Evolutionary conservation across 2,329 filamentous ascomycete genomes (phyloP).

Genomic region (Colletotrichum sp.): DNA sequence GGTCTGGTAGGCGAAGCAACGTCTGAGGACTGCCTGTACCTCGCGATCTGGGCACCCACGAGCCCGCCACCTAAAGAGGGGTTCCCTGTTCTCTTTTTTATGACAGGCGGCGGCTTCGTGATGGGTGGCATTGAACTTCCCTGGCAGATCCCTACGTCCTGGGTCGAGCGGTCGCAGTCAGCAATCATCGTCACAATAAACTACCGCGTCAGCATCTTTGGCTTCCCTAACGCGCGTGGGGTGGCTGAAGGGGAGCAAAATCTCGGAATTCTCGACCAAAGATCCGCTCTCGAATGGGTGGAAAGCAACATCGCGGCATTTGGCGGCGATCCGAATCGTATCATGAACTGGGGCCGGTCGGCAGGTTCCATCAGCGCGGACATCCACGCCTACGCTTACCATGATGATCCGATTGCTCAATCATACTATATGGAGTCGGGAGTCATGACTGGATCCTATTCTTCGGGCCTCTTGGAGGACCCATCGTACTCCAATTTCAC

Average conservation of each 20-base stretch:
- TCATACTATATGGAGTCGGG: slow-evolving; percentile 47
- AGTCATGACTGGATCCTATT: slow-evolving; percentile 30
- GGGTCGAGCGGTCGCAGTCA: slow-evolving; percentile 43
- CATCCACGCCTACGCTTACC: slow-evolving; percentile 48
- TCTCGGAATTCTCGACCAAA: slow-evolving; percentile 21
- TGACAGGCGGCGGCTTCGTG: slow-evolving; percentile 52
- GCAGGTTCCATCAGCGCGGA: slow-evolving; percentile 47
- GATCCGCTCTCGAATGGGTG: slow-evolving; percentile 22
- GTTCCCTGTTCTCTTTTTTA: slow-evolving; percentile 50
- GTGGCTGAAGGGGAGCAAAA: slow-evolving; percentile 17
- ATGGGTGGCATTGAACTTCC: slow-evolving; percentile 48
- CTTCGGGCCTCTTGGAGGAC: slow-evolving; percentile 30
- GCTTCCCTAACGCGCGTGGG: slow-evolving; percentile 22
- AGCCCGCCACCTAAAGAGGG: slow-evolving; percentile 26
- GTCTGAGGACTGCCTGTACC: slow-evolving; percentile 47
- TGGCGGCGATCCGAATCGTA: slow-evolving; percentile 28
- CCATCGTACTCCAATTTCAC: slow-evolving; percentile 35
- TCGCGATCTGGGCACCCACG: slow-evolving; percentile 47
- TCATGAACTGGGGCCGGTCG: slow-evolving; percentile 52
- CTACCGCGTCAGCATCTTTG: slow-evolving; percentile 24
- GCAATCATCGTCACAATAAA: slow-evolving; percentile 29
- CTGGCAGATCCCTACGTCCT: slow-evolving; percentile 48
- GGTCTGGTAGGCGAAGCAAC: slow-evolving; percentile 25
- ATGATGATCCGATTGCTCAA: slow-evolving; percentile 48
- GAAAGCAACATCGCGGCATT: slow-evolving; percentile 20